Conservation (phyloP, 2,329 filamentous ascomycete genomes). For the Camillea tinctor region DNA sequence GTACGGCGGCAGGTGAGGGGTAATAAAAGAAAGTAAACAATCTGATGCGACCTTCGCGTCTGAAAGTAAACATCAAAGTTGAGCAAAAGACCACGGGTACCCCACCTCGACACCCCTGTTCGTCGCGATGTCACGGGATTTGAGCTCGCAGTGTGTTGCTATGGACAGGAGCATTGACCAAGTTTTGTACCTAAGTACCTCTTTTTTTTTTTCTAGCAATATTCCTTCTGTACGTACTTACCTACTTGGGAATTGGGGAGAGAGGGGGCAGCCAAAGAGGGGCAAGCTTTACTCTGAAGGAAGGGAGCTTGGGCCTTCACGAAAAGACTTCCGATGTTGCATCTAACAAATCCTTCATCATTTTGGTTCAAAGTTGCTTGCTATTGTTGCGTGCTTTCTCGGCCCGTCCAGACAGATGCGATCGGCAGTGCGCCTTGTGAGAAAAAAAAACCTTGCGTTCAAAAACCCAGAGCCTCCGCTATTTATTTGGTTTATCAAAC, state of each 20-base stretch:
- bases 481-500: not conserved
- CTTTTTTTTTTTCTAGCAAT: too few species aligned
- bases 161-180: too few species aligned
- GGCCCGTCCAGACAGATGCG: not conserved
- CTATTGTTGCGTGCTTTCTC: not conserved
- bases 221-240: too few species aligned
- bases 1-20: not conserved
- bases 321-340: not conserved
- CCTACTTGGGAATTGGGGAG: too few species aligned
- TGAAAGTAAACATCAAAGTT: not conserved
- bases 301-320: not conserved
- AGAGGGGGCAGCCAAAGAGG: too few species aligned
- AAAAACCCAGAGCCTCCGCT: not conserved
- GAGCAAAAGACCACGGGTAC: not conserved
- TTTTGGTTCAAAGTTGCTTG: not conserved
- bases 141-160: not conserved
- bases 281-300: not conserved
- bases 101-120: not conserved
- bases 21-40: not conserved
- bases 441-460: not conserved
- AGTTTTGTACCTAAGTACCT: not conserved
- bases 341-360: not conserved
- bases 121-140: not conserved
- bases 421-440: not conserved
- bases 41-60: not conserved